Evolutionary conservation across 345 rosid genomes (phyloP).

Genomic region (Barbarea vulgaris): DNA sequence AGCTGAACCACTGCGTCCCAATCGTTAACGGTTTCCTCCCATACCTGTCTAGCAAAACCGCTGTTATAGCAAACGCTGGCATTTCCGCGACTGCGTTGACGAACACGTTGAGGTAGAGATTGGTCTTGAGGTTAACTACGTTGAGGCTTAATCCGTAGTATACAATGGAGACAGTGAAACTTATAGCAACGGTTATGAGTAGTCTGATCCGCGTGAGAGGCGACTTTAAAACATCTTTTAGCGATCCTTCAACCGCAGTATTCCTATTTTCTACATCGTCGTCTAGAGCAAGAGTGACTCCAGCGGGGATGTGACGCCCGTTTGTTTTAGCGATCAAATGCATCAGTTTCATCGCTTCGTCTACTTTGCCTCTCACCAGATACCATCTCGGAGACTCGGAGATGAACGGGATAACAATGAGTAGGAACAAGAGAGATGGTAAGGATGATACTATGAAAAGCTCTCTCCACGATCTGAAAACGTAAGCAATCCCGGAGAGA

Average conservation of each 20-base stretch:
- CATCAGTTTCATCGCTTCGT: slow-evolving; percentile 80
- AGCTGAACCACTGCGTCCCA: slow-evolving; percentile 83
- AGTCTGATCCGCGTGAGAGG: slow-evolving; percentile 67
- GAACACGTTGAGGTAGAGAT: slow-evolving; percentile 72
- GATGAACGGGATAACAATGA: slow-evolving; percentile 67
- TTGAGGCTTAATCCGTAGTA: slow-evolving; percentile 94
- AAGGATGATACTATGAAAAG: slow-evolving; percentile 74
- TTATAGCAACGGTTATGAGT: slow-evolving; percentile 56
- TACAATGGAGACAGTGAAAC: slow-evolving; percentile 70
- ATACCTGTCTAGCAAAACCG: slow-evolving; percentile 58
- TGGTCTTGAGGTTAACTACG: slow-evolving; percentile 84
- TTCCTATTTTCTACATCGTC: slow-evolving; percentile 45
- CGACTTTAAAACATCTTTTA: slow-evolving; percentile 65
- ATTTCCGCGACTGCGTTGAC: slow-evolving; percentile 81
- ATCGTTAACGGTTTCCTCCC: slow-evolving; percentile 86
- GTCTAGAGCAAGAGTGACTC: slow-evolving; percentile 65
- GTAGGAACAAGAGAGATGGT: slow-evolving; percentile 73
- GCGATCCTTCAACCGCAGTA: slow-evolving; percentile 51
- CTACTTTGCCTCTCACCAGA: slow-evolving; percentile 69
- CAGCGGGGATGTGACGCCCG: slow-evolving; percentile 59
- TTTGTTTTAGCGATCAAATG: slow-evolving; percentile 59
- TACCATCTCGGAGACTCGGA: slow-evolving; percentile 95
- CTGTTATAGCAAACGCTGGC: slow-evolving; percentile 84
- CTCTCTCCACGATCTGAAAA: slow-evolving; percentile 69
- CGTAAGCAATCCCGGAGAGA: slow-evolving; percentile 69